Base-by-base conservation (phyloP, 768 basidiomycete genomes). In the Lactifluus piperatus region DNA sequence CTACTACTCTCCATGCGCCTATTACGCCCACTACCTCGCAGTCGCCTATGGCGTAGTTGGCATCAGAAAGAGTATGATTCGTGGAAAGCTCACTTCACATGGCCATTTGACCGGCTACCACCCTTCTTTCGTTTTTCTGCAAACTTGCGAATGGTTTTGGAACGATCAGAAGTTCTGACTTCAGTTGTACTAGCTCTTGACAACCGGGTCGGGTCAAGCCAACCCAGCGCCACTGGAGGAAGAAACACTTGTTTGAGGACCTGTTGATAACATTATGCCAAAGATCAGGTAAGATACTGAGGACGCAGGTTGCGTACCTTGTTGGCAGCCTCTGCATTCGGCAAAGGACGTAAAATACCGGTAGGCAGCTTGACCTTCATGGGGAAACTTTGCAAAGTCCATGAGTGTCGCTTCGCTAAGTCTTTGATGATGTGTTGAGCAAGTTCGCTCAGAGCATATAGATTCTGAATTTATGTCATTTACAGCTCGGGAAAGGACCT, bases 381-480 rank as follows among this genome's bases (percentile, higher is more conserved):
- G 0, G 91, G 92, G 70, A 89, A 89, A 32, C 83, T 86, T 54
- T 83, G 75, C 3, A 97, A 72, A 4, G 77, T 78, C 92, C 94
- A 97, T 3, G 79, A 78, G 57, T 86, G 81, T 14, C 71, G 56
- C 34, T 82, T 74, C 0, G 84, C 79, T n/a, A 81, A 79, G 1
- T 77, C 72, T 66, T 85, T 88, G 71, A 97, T 86, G 34, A 97
- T 74, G 65, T 91, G 82, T 71, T 97, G 91, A 0, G 95, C 86
- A 8, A 98, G 77, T 66, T 99, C 97, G 64, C 88, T 84, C 58
- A 91, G 76, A 9, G 83, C 78, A 68, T 97, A 98, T 41, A 99
- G 75, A 69, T 91, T 89, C 94, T 97, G 64, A 32, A 20, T 29
- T 47, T 54, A 8, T 10, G 22, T 62, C 37, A 57, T 39, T 57